Evolutionary conservation across 371 early-diverging fungal genomes (phyloP).

Genomic region (Capniomyces stellatus): DNA sequence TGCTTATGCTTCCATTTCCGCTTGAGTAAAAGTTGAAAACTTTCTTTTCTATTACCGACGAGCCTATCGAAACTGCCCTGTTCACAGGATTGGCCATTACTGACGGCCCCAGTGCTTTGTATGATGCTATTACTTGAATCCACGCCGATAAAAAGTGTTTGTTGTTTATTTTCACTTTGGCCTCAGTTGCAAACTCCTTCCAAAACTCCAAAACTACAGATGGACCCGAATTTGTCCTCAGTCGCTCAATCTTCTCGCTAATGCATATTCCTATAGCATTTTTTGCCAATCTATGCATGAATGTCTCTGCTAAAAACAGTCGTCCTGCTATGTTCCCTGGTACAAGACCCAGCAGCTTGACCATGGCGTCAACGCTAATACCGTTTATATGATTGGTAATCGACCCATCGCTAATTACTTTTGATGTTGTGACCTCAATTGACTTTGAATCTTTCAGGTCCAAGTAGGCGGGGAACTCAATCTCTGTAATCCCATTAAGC

Average conservation of each 20-base stretch:
- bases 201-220: background rate
- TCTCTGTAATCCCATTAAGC: background rate
- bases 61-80: background rate
- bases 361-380: background rate
- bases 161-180: background rate
- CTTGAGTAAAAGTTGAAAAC: background rate
- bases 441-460: conserved; percentile 8
- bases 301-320: conserved; percentile 22
- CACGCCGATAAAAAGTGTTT: background rate
- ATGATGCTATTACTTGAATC: background rate
- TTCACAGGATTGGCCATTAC: background rate
- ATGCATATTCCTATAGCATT: background rate
- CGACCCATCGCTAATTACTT: background rate
- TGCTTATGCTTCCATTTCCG: background rate
- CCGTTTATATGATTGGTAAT: background rate
- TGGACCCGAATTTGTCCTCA: background rate
- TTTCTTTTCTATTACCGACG: background rate
- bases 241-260: background rate
- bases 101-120: conserved; percentile 1
- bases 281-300: conserved; percentile 16
- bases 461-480: conserved; percentile 5
- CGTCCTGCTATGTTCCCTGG: conserved; percentile 22
- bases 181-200: background rate
- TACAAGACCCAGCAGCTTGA: conserved; percentile 11
- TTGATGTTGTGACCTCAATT: background rate